Evolutionary conservation across 2,329 filamentous ascomycete species (phyloP).

Genomic region (Cladosporium austrohemisphaericum): DNA sequence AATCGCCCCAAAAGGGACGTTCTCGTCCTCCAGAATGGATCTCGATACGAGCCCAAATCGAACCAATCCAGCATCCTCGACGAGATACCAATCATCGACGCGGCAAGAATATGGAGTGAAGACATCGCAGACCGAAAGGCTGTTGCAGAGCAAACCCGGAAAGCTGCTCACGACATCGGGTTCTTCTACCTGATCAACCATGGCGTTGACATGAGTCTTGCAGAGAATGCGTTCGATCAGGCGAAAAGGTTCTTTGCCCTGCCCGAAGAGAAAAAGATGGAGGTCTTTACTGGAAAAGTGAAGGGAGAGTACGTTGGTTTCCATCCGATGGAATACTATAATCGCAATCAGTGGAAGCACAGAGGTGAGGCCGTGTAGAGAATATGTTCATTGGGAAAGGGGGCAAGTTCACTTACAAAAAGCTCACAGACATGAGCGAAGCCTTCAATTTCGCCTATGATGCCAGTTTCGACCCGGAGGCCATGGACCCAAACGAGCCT

Average conservation of each 20-base stretch:
- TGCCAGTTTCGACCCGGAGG: slow-evolving; percentile 21
- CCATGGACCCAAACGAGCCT: slow-evolving; percentile 16
- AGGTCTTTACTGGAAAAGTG: slow-evolving; percentile 43
- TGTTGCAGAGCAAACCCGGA: slow-evolving; percentile 38
- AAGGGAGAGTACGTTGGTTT: slow-evolving; percentile 37
- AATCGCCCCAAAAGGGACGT: too few relatives aligned
- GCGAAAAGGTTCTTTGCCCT: slow-evolving; percentile 43
- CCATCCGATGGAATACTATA: slow-evolving; percentile 40
- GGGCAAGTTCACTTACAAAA: not conserved
- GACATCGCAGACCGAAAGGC: too few relatives aligned
- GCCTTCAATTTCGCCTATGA: slow-evolving; percentile 29
- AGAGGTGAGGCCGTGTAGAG: slow-evolving; percentile 50
- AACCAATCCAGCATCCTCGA: too few relatives aligned
- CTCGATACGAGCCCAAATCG: too few relatives aligned
- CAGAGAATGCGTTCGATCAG: slow-evolving; percentile 35
- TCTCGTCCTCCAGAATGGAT: too few relatives aligned
- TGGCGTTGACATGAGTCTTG: slow-evolving; percentile 31
- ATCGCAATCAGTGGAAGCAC: slow-evolving; percentile 48
- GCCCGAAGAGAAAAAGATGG: slow-evolving; percentile 44
- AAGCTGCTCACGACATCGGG: slow-evolving; percentile 40
- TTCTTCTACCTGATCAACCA: slow-evolving; percentile 44
- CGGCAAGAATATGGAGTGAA: too few relatives aligned
- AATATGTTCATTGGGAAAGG: slow-evolving; percentile 33
- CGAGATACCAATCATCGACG: too few relatives aligned
- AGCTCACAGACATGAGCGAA: slow-evolving; percentile 26